Conservation (phyloP, 495 filamentous ascomycete species). For the Cercophora scortea region DNA sequence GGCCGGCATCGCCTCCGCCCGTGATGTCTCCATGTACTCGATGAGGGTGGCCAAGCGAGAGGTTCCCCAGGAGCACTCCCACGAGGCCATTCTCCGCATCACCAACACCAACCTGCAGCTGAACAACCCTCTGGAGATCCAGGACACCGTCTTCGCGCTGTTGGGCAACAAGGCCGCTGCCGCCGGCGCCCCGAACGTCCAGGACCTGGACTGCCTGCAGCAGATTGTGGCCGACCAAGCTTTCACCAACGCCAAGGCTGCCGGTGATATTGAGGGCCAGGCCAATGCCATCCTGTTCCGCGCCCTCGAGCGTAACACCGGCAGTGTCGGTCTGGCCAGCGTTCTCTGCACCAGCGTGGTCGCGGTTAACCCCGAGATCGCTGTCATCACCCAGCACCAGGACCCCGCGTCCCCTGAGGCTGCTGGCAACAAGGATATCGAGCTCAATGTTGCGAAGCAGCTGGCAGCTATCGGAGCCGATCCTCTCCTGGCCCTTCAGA, state of each 20-base stretch:
- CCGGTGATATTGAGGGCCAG: slow-evolving; percentile 48
- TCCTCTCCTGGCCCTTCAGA: slow-evolving; percentile 45
- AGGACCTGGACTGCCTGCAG: slow-evolving; percentile 56
- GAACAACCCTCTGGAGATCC: slow-evolving; percentile 54
- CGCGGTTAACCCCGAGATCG: slow-evolving; percentile 63
- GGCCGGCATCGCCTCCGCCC: slow-evolving; percentile 23
- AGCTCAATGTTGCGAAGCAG: slow-evolving; percentile 45
- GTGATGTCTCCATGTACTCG: slow-evolving; percentile 20
- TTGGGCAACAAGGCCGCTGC: slow-evolving; percentile 55
- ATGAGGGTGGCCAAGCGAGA: slow-evolving; percentile 39
- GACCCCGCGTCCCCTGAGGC: slow-evolving; percentile 49
- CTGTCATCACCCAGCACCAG: slow-evolving; percentile 56
- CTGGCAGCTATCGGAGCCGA: slow-evolving; percentile 51
- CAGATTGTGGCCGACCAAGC: slow-evolving; percentile 61
- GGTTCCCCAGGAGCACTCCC: slow-evolving; percentile 58
- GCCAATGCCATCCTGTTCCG: slow-evolving; percentile 53
- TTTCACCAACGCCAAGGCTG: slow-evolving; percentile 61
- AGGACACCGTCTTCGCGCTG: slow-evolving; percentile 55
- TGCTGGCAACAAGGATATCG: slow-evolving; percentile 47
- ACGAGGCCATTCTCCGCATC: slow-evolving; percentile 44
- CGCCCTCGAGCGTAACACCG: slow-evolving; percentile 58
- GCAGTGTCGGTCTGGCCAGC: slow-evolving; percentile 44
- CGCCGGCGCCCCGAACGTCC: slow-evolving; percentile 47
- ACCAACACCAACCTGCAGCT: slow-evolving; percentile 39
- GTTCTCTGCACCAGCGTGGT: slow-evolving; percentile 45